Evolutionary conservation across 176 grass and related monocot genomes (phyloP).

Genomic region (Zea mays): DNA sequence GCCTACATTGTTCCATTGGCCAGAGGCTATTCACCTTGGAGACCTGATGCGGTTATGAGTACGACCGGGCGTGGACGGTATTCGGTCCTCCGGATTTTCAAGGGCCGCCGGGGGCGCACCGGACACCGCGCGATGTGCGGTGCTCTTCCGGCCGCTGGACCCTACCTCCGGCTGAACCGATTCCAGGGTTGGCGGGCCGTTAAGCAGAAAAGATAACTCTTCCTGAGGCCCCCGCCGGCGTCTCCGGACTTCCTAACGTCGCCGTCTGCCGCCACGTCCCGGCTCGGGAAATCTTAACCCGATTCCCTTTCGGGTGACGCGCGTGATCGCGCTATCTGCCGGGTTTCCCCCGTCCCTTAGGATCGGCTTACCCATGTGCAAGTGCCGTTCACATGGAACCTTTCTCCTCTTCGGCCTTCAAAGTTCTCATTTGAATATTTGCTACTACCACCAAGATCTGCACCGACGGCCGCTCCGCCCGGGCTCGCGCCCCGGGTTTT

Average conservation of each 20-base stretch:
- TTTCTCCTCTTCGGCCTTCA: conserved; percentile 65
- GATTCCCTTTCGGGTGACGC: no score
- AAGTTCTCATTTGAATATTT: conserved; percentile 80
- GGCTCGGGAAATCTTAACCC: no score
- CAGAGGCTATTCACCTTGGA: conserved; percentile 64
- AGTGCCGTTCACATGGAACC: conserved; percentile 69
- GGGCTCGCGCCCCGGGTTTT: no score
- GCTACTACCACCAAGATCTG: conserved; percentile 75
- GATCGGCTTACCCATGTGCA: conserved; percentile 72
- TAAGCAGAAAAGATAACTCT: no score
- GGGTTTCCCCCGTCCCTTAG: conserved; percentile 63
- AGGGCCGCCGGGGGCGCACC: conserved; percentile 52
- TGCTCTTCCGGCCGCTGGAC: conserved; percentile 68
- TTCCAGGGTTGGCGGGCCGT: no score
- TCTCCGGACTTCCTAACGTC: no score
- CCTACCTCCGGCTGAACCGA: conserved; percentile 56
- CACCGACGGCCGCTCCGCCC: no score
- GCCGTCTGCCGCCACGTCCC: no score
- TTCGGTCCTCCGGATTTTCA: conserved; percentile 49
- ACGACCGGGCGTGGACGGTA: conserved; percentile 54
- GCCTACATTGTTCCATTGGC: conserved; percentile 80
- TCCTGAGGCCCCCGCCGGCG: no score
- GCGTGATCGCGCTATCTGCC: conserved; percentile 35
- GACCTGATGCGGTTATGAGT: conserved; percentile 84
- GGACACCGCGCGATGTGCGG: conserved; percentile 62